Evolutionary conservation across 148 eudicot species (phyloP), one percentile per base, ranked within the genome.

Genomic region (Silene conica): DNA sequence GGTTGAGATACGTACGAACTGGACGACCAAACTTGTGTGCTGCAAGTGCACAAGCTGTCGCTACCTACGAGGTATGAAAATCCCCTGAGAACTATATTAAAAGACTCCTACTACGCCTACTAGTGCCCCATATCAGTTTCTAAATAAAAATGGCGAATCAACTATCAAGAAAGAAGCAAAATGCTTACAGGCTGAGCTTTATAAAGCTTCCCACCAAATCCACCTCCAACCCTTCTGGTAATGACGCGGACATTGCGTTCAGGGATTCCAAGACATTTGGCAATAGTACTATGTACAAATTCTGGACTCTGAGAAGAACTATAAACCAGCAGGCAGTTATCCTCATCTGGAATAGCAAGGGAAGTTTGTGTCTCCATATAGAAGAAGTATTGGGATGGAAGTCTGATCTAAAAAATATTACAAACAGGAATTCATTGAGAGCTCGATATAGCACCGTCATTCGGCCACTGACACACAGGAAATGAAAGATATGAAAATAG

Each of bases 191-290:
- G 89, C 82, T 87, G 83, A 69, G 94, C 78, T 87, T 72, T 84
- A 34, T 81, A 23, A 55, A 83, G 85, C 85, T 93, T 93, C 74
- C 98, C 98, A 75, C 98, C 98, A 78, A 91, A 93, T 54, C 98
- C 98, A 16, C 98, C 98, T 28, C 98, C 98, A 54, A 91, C 89
- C 78, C 98, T 84, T 83, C 97, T 84, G 6, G 98, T 91, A 72
- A 93, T 83, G 55, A 93, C 89, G 43, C 97, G 94, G 28, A 93
- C 83, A 76, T 88, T 91, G 79, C 91, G 85, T 38, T 87, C 92
- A n/a, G 92, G 97, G 79, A 93, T 50, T 52, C 92, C 97, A 61
- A 93, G 91, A 76, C 97, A 93, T 59, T 63, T 75, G 66, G 97
- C 90, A 76, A 91, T 81, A 1, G 71, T 76, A 45, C 72, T 23